phyloP scores from a whole-genome alignment of 202 grass and related monocot genomes.

The Miscanthus sacchariflorus region DNA sequence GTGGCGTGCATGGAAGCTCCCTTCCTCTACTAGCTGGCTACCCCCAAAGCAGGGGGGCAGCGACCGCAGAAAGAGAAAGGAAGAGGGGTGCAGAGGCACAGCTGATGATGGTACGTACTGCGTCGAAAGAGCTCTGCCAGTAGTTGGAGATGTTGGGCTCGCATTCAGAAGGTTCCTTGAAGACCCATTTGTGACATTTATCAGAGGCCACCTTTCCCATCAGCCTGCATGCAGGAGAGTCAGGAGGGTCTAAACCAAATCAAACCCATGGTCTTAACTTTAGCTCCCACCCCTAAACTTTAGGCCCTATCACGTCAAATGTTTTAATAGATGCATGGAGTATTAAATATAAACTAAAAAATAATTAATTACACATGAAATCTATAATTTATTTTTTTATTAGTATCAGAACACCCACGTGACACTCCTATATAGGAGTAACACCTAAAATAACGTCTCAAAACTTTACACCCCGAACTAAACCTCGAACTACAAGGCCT shows the following conservation, averaged over 20 bases:
- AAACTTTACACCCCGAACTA: no score
- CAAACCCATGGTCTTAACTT: not conserved
- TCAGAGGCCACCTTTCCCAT: constrained; percentile 99
- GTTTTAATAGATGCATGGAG: no score
- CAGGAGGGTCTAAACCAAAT: constrained; percentile 52
- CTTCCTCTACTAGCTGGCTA: not conserved
- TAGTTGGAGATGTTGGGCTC: constrained; percentile 99
- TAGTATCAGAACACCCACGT: no score
- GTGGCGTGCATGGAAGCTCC: not conserved
- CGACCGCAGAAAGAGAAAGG: constrained; percentile 52
- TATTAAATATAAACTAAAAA: no score
- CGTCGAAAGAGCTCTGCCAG: constrained; percentile 99
- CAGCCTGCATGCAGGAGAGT: constrained; percentile 60
- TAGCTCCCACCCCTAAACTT: no score
- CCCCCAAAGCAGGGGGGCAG: constrained; percentile 26
- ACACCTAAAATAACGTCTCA: no score
- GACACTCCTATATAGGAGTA: no score
- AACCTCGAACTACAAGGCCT: not conserved
- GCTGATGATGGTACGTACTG: constrained; percentile 67
- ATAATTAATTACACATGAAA: no score
- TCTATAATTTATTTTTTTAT: no score
- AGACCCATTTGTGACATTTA: constrained; percentile 99
- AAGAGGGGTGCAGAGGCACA: not conserved
- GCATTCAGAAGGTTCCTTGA: constrained; percentile 99
- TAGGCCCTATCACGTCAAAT: no score